These are phyloP conservation scores for Scheffersomyces cryptocercus DNA, from an alignment of 1,139 yeast genomes.

Conservation along the genomic window DNA sequence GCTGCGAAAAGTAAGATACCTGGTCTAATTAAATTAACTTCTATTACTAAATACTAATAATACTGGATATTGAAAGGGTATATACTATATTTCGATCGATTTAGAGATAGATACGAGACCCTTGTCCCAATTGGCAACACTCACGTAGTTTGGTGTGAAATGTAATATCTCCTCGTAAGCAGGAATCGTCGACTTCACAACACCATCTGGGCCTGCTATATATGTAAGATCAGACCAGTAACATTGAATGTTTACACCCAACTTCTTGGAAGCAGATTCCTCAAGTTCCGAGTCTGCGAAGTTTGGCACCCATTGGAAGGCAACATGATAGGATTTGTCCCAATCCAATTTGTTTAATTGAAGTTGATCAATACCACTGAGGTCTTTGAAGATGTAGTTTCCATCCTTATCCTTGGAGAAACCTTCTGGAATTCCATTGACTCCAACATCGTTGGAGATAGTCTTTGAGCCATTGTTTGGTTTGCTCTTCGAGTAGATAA, in stretches of 20 bases:
- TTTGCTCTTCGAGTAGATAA: slow-evolving; percentile 37
- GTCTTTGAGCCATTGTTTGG: slow-evolving; percentile 6
- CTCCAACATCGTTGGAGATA: slow-evolving; percentile 2
- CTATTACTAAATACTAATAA: neutral
- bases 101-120: slow-evolving; percentile 63
- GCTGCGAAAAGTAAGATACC: neutral
- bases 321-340: slow-evolving; percentile 58
- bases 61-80: too few species aligned
- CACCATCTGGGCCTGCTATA: slow-evolving; percentile 17
- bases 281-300: slow-evolving; percentile 47
- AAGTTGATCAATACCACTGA: slow-evolving; percentile 62
- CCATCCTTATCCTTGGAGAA: slow-evolving; percentile 52
- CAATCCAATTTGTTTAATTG: slow-evolving; percentile 67
- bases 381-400: slow-evolving; percentile 52
- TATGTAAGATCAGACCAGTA: slow-evolving; percentile 66
- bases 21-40: neutral
- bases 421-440: slow-evolving; percentile 45
- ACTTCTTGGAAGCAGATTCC: slow-evolving; percentile 32
- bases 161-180: slow-evolving; percentile 68
- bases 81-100: slow-evolving; percentile 40
- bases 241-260: slow-evolving; percentile 64
- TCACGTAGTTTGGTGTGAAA: slow-evolving; percentile 63
- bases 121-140: slow-evolving; percentile 63
- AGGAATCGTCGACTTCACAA: slow-evolving; percentile 53
- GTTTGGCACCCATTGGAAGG: slow-evolving; percentile 78